Evolutionary conservation across 192 early-diverging fungal species (phyloP), one percentile per base, ranked within the genome.

Genomic region (Coemansia sp.): DNA sequence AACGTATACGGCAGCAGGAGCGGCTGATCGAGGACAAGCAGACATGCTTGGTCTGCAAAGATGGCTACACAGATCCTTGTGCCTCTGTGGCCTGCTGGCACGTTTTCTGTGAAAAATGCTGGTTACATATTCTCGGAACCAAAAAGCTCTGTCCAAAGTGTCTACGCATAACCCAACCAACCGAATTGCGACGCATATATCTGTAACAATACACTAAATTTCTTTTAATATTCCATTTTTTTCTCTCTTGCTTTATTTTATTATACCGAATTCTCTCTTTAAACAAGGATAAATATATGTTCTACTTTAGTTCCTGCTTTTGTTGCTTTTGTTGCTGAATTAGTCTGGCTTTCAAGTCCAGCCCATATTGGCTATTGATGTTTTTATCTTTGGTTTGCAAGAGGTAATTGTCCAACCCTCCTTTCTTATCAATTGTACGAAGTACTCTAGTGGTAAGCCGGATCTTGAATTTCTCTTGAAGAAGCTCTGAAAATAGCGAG

Each of bases 71-170:
- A 4, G 67, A 79, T 9, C 93, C 93, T 0, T 58, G 90, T 23
- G 76, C 77, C 3, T 92, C 91, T 0, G 83, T 90, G 24, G 76
- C 85, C 15, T 95, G 93, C 70, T 92, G 91, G 91, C 93, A 95
- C 76, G 93, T 93, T 8, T 87, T 90, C 44, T 95, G 93, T 55
- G 86, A 92, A 56, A 59, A 79, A 30, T 95, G 93, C 60, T 95
- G 93, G 93, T 76, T 94, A 54, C 79, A 81, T 34, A 87, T 87
- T 1, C 58, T 95, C 11, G 91, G 84, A 14, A 80, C 83, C n/a
- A 93, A 93, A 50, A 88, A 90, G 39, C 64, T 95, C 4, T 95
- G 93, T 53, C 93, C 93, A 15, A 90, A 93, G 58, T 91, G 90
- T 67, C 87, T 89, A 56, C 85, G 86, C 35, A 94, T 94, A 36